A percentile compares a stretch with the other conserved stretches of the same genome.
Evolutionary conservation across 176 grass and related monocot species (phyloP).

Genomic region (Carex scoparia): DNA sequence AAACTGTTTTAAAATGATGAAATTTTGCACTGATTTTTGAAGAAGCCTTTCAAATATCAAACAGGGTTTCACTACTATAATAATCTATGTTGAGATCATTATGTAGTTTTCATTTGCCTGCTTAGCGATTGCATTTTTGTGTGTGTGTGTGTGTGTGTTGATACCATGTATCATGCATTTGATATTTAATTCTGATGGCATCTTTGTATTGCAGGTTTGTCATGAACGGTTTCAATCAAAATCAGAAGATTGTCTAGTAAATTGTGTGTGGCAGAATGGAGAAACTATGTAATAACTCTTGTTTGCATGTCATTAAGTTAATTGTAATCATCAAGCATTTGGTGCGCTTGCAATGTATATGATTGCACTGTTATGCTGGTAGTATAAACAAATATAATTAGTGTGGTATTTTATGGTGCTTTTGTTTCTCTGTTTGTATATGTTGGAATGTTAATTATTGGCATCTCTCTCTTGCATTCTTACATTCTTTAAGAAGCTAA

Average conservation of each 20-base stretch:
- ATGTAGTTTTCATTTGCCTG: background rate
- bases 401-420: background rate
- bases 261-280: background rate
- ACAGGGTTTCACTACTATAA: background rate
- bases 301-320: background rate
- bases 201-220: background rate
- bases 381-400: background rate
- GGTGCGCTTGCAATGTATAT: background rate
- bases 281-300: background rate
- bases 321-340: background rate
- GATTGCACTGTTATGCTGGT: conserved; percentile 5
- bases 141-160: background rate
- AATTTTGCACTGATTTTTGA: background rate
- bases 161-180: background rate
- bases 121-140: background rate
- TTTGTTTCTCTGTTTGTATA: background rate
- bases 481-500: too few species aligned
- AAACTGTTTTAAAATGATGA: background rate
- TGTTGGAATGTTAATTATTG: background rate
- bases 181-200: background rate
- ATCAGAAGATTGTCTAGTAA: background rate
- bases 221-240: background rate
- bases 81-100: background rate
- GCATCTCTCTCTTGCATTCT: background rate
- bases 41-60: background rate